phyloP scores from a whole-genome alignment of 1,139 yeast species.

The Candida buenavistaensis region DNA sequence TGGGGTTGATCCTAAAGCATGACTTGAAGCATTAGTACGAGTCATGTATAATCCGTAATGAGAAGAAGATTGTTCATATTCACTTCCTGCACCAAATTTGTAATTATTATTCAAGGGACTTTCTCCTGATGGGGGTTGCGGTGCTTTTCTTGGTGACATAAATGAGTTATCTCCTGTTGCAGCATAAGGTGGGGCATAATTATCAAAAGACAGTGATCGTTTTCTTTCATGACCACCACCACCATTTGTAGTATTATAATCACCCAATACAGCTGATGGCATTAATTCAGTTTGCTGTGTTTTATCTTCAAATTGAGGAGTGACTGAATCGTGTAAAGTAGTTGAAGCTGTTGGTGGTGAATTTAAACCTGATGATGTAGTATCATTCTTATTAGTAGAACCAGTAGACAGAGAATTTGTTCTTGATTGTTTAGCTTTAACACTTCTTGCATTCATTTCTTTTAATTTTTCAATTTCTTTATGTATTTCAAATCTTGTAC shows the following conservation, averaged over 20 bases:
- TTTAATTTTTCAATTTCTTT: slow-evolving; percentile 81
- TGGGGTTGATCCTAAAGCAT: slow-evolving; percentile 14
- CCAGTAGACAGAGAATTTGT: slow-evolving; percentile 10
- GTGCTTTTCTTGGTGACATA: slow-evolving; percentile 64
- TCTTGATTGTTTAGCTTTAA: slow-evolving; percentile 13
- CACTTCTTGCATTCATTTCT: slow-evolving; percentile 18
- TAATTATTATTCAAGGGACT: slow-evolving; percentile 25
- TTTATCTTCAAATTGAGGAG: slow-evolving; percentile 9
- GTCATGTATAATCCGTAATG: slow-evolving; percentile 22
- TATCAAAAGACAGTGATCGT: slow-evolving; percentile 47
- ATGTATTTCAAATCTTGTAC: slow-evolving; percentile 89
- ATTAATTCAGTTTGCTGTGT: slow-evolving; percentile 11
- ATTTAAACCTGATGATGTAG: slow-evolving; percentile 7
- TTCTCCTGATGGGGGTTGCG: slow-evolving; percentile 24
- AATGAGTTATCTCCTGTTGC: slow-evolving; percentile 20
- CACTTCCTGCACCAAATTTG: slow-evolving; percentile 27
- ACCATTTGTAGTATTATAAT: slow-evolving; percentile 5
- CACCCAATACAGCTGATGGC: slow-evolving; percentile 17
- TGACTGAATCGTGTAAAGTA: slow-evolving; percentile 8
- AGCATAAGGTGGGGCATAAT: slow-evolving; percentile 22
- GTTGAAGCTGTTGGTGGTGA: slow-evolving; percentile 15
- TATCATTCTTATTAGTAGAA: slow-evolving; percentile 11
- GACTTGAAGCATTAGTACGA: slow-evolving; percentile 25
- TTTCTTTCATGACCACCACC: slow-evolving; percentile 16
- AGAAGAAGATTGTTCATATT: slow-evolving; percentile 11